These are phyloP conservation scores for Exidia glandulosa DNA, from an alignment of 768 basidiomycete genomes.

Conservation along the genomic window DNA sequence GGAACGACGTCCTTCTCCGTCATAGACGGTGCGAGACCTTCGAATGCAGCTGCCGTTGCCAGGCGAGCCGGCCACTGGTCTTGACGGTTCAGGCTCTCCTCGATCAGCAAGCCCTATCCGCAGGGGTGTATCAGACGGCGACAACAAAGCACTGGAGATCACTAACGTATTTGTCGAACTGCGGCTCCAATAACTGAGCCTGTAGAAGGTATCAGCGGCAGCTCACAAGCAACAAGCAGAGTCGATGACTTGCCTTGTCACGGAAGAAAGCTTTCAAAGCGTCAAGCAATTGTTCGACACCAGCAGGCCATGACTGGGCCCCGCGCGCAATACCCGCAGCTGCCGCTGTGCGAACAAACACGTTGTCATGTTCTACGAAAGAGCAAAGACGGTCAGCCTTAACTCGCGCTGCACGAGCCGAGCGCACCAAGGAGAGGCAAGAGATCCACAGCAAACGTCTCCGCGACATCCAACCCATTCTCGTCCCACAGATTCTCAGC, in stretches of 20 bases:
- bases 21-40: conserved; percentile 55
- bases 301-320: conserved; percentile 38
- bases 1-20: conserved; percentile 45
- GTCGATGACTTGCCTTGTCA: conserved; percentile 56
- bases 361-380: conserved; percentile 58
- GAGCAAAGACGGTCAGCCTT: neutral
- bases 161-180: conserved; percentile 88
- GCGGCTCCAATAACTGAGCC: conserved; percentile 81
- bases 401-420: neutral
- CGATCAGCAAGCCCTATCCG: conserved; percentile 84
- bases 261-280: conserved; percentile 64
- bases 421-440: conserved; percentile 56
- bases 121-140: neutral
- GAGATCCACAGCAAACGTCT: conserved; percentile 47
- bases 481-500: conserved; percentile 88
- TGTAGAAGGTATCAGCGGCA: conserved; percentile 14
- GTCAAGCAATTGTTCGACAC: conserved; percentile 27
- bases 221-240: neutral
- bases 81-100: conserved; percentile 68
- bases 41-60: conserved; percentile 60
- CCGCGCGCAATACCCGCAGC: conserved; percentile 70
- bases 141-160: neutral
- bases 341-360: conserved; percentile 64
- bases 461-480: conserved; percentile 82
- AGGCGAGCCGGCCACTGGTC: conserved; percentile 85